Conservation (phyloP, 768 basidiomycete genomes). For the Clavaria fumosa region DNA sequence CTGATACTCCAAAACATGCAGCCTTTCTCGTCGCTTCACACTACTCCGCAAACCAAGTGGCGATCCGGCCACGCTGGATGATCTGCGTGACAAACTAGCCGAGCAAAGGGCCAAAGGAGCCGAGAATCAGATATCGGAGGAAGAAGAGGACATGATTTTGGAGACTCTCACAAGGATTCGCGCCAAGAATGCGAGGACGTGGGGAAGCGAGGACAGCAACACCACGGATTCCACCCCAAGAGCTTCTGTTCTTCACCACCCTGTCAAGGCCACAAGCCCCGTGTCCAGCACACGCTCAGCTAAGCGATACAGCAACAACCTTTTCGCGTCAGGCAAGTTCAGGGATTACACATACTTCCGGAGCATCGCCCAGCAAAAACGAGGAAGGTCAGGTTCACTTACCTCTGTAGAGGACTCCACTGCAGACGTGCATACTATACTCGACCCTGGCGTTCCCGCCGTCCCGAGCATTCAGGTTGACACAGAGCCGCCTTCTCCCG, state of each 20-base stretch:
- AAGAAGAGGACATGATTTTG: conserved; percentile 75
- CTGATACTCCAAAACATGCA: conserved; percentile 17
- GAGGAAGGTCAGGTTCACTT: conserved; percentile 30
- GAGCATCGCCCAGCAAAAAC: conserved; percentile 29
- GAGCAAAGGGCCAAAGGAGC: conserved; percentile 61
- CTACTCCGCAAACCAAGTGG: conserved; percentile 56
- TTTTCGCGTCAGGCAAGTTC: conserved; percentile 70
- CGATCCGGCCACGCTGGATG: conserved; percentile 48
- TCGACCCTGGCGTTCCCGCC: no score
- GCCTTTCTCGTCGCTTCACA: conserved; percentile 71
- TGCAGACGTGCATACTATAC: no score
- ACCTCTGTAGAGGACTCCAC: conserved; percentile 37
- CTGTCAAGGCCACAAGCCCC: conserved; percentile 23
- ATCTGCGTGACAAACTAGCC: conserved; percentile 51
- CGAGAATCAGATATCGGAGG: conserved; percentile 56
- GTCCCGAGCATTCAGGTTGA: conserved; percentile 20
- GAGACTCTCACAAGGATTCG: conserved; percentile 46
- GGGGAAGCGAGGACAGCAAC: not conserved
- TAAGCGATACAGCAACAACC: conserved; percentile 74
- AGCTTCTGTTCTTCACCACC: conserved; percentile 21
- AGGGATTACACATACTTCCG: conserved; percentile 62
- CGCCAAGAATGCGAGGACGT: conserved; percentile 11
- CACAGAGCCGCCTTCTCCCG: conserved; percentile 28
- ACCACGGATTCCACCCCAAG: conserved; percentile 8
- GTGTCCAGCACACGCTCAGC: conserved; percentile 35